Evolutionary conservation across 2,329 filamentous ascomycete species (phyloP).

Genomic region (Gnomoniopsis sp.): DNA sequence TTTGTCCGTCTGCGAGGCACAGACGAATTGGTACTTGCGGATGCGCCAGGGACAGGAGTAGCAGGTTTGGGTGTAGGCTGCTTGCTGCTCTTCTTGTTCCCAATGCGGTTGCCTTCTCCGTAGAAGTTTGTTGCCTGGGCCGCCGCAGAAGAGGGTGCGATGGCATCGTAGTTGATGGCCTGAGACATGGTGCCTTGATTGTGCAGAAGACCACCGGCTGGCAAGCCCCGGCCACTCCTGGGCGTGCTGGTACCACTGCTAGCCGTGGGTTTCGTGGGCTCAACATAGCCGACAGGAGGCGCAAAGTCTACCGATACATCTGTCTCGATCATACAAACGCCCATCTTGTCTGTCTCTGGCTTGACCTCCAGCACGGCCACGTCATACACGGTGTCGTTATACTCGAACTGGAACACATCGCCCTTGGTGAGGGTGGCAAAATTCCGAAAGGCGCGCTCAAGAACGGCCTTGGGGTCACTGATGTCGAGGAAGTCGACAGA

Average conservation of each 20-base stretch:
- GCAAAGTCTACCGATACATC: conserved; percentile 97
- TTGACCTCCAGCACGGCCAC: conserved; percentile 94
- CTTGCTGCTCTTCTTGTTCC: conserved; percentile 77
- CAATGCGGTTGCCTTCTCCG: conserved; percentile 77
- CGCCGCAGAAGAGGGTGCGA: conserved; percentile 72
- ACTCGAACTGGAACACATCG: conserved; percentile 92
- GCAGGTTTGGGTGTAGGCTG: conserved; percentile 67
- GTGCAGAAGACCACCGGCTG: conserved; percentile 72
- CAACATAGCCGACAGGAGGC: conserved; percentile 88
- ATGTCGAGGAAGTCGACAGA: conserved; percentile 93
- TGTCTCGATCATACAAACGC: conserved; percentile 92
- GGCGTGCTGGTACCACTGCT: conserved; percentile 91
- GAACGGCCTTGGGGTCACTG: conserved; percentile 92
- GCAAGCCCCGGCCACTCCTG: conserved; percentile 61
- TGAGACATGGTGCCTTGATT: conserved; percentile 93
- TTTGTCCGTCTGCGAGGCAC: conserved; percentile 54
- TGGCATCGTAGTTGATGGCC: conserved; percentile 92
- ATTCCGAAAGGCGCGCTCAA: conserved; percentile 66
- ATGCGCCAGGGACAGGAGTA: conserved; percentile 64
- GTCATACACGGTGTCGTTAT: conserved; percentile 92
- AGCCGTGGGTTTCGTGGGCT: conserved; percentile 61
- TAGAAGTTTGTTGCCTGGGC: conserved; percentile 75
- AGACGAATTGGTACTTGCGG: conserved; percentile 36
- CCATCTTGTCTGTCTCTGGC: conserved; percentile 76
- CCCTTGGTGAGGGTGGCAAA: conserved; percentile 54